Percentiles rank a stretch among this genome's conserved stretches.
Evolutionary conservation across 192 early-diverging fungal species (phyloP).

Genomic region (Coemansia sp.): DNA sequence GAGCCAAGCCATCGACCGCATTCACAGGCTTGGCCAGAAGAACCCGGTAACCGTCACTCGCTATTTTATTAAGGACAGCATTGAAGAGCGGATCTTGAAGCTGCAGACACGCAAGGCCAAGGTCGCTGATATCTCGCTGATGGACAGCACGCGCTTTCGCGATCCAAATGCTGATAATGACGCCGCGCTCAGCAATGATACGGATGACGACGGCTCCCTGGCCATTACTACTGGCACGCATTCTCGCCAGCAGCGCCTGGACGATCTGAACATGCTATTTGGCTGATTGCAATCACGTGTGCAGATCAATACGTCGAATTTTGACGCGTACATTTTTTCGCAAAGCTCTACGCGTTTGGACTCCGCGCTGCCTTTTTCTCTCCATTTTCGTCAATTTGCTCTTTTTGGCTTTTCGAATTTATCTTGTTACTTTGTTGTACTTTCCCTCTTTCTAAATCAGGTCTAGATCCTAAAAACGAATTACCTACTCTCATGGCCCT

Average conservation of each 20-base stretch:
- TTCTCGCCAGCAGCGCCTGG: conserved; percentile 56
- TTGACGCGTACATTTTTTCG: conserved; percentile 9
- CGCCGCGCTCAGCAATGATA: conserved; percentile 13
- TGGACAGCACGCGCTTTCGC: conserved; percentile 48
- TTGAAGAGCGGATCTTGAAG: conserved; percentile 86
- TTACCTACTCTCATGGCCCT: conserved; percentile 25
- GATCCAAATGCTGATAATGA: not conserved
- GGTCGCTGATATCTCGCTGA: conserved; percentile 57
- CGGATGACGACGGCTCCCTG: conserved; percentile 25
- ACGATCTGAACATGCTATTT: conserved; percentile 49
- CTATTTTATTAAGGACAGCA: conserved; percentile 69
- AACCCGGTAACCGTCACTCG: conserved; percentile 68
- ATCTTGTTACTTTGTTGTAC: not conserved
- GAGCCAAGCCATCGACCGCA: conserved; percentile 80
- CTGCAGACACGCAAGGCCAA: conserved; percentile 80
- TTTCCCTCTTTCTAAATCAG: not conserved
- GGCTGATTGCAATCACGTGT: conserved; percentile 18
- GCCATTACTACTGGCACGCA: conserved; percentile 42
- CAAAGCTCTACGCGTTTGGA: conserved; percentile 5
- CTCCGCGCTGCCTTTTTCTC: not conserved
- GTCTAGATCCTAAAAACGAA: not conserved
- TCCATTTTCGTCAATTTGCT: not conserved
- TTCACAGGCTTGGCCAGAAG: conserved; percentile 79
- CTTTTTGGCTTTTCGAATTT: not conserved
- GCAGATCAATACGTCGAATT: not conserved